phyloP scores from a whole-genome alignment of 2,329 filamentous ascomycete genomes.

The Fusarium veterinarium region DNA sequence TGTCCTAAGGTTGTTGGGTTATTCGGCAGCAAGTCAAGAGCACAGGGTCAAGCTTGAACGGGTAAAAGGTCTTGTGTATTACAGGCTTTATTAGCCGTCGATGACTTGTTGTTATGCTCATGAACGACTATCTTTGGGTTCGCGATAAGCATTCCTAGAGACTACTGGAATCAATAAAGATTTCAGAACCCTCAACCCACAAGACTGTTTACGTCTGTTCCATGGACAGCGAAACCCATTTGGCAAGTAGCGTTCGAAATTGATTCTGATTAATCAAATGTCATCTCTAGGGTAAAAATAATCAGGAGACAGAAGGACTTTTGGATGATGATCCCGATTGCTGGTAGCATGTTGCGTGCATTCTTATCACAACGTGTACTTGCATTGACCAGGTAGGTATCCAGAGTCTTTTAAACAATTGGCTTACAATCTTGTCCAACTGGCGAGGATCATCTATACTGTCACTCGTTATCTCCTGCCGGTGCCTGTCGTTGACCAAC shows the following conservation, averaged over 20 bases:
- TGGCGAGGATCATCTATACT: neutral
- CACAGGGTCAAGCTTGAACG: conserved; percentile 16
- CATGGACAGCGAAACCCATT: neutral
- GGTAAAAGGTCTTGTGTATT: conserved; percentile 30
- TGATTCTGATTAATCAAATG: neutral
- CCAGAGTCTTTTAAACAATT: neutral
- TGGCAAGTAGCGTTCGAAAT: neutral
- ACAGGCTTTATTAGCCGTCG: conserved; percentile 5
- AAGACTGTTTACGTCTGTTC: neutral
- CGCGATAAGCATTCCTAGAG: neutral
- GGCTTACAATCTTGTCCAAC: conserved; percentile 5
- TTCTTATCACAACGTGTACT: conserved; percentile 19
- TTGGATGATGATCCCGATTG: neutral
- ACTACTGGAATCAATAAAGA: neutral
- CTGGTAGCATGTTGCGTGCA: neutral
- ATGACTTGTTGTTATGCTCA: neutral
- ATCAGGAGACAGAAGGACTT: neutral
- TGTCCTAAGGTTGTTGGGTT: conserved; percentile 23
- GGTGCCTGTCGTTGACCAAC: conserved; percentile 2
- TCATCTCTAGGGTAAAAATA: neutral
- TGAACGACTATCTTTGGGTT: neutral
- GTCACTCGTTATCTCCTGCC: conserved; percentile 6
- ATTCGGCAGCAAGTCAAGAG: conserved; percentile 10
- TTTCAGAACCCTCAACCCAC: neutral
- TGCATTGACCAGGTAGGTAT: conserved; percentile 1